Evolutionary conservation across 2,329 filamentous ascomycete genomes (phyloP).

Genomic region (Coniochaeta sp.): DNA sequence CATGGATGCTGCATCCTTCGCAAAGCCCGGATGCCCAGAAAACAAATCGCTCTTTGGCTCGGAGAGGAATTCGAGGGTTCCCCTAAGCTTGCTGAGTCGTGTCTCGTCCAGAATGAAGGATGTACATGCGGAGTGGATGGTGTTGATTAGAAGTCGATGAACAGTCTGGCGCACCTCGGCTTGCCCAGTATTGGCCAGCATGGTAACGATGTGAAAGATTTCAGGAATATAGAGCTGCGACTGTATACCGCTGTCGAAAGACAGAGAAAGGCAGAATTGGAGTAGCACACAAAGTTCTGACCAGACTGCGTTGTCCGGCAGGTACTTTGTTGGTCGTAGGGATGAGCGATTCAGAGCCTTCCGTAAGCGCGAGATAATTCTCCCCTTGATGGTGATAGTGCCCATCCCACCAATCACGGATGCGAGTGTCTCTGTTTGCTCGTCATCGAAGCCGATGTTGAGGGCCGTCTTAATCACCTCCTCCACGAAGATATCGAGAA

Average conservation of each 20-base stretch:
- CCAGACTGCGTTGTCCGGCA: constrained; percentile 63
- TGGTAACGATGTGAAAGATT: constrained; percentile 63
- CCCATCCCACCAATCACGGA: constrained; percentile 57
- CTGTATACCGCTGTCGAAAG: constrained; percentile 61
- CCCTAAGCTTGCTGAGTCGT: constrained; percentile 46
- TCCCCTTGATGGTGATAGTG: constrained; percentile 58
- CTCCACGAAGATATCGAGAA: constrained; percentile 60
- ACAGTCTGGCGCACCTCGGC: constrained; percentile 50
- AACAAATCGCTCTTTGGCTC: constrained; percentile 54
- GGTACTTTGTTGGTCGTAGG: constrained; percentile 54
- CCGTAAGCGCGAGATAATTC: constrained; percentile 56
- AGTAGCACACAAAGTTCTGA: constrained; percentile 61
- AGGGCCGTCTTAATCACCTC: constrained; percentile 59
- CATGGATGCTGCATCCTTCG: constrained; percentile 46
- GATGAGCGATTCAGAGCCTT: constrained; percentile 63
- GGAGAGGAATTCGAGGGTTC: constrained; percentile 50
- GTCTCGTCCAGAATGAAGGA: constrained; percentile 56
- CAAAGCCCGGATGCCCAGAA: constrained; percentile 34
- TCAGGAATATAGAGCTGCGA: constrained; percentile 62
- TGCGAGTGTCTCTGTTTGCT: constrained; percentile 52
- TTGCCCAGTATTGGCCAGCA: constrained; percentile 60
- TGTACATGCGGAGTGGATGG: constrained; percentile 60
- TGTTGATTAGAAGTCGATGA: constrained; percentile 58
- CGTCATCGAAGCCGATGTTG: constrained; percentile 47
- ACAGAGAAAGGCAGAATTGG: constrained; percentile 58